Evolutionary conservation across 176 grass and related monocot species (phyloP), one percentile per base, ranked within the genome.

Genomic region (Oryza punctata): DNA sequence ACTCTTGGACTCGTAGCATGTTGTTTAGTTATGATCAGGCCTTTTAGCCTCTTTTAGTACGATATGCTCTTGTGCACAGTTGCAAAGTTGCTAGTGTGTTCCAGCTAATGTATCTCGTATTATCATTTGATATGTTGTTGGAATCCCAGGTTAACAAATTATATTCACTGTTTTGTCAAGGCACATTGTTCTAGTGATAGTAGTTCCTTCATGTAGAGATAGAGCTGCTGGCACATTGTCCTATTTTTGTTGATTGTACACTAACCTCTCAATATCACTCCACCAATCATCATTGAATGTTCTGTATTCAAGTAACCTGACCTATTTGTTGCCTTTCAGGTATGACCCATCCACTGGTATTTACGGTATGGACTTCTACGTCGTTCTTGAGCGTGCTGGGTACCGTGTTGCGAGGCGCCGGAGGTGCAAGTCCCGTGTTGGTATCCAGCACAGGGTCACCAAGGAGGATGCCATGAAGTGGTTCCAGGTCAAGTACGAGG

Each of bases 401-500:
- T 91, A 91, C 82, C 90, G 90, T 27, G 86, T 91, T 24, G 83
- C 86, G 2, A 78, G 90, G 19, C 82, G 90, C 16, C 90, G 86
- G 61, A 76, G 90, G 73, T 91, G 90, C 90, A 91, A 91, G 82
- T 77, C 90, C 0, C 78, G 90, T 12, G 82, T 88, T 67, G 90
- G 90, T 15, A 91, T 91, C 40, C 89, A 91, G 67, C 89, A 91
- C 67, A 85, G 86, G 78, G 85, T 91, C 78, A 91, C 90, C 73
- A 88, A 88, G 82, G 90, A 91, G 47, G 90, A 91, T 27, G 86
- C 90, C 59, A 91, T 91, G 90, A 91, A 91, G 90, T 91, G 90
- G 90, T 91, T 91, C 82, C 86, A 91, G 82, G 90, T 88, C 82
- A 91, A 91, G 79, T 91, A 91, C 8, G 90, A 91, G 90, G 90